These are phyloP conservation scores for Pichia sp. DNA, from an alignment of 1,139 yeast genomes.

Conservation along the genomic window DNA sequence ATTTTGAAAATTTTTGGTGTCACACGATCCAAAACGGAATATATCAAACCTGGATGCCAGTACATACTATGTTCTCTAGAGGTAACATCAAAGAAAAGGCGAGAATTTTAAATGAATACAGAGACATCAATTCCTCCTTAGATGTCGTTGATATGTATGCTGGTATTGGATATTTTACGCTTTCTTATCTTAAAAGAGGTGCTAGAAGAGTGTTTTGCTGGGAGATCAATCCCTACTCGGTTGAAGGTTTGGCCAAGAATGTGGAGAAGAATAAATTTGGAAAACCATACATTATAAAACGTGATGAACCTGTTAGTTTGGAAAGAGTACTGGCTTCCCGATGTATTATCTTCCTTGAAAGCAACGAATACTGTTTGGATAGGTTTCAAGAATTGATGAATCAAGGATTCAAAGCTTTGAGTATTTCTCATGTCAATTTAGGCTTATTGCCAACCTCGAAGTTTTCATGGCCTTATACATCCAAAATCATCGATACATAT, in stretches of 20 bases:
- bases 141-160: conserved; percentile 62
- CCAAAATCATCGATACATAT: conserved; percentile 19
- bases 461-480: conserved; percentile 50
- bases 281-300: conserved; percentile 28
- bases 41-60: conserved; percentile 76
- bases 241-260: conserved; percentile 59
- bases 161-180: conserved; percentile 81
- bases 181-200: conserved; percentile 52
- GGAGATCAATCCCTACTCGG: conserved; percentile 85
- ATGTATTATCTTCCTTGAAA: conserved; percentile 50
- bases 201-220: conserved; percentile 59
- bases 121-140: conserved; percentile 1
- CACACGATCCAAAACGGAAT: conserved; percentile 64
- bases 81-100: conserved; percentile 82
- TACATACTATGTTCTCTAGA: conserved; percentile 81
- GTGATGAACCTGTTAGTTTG: conserved; percentile 26
- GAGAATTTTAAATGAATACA: conserved; percentile 41
- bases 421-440: conserved; percentile 60
- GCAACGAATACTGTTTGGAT: conserved; percentile 41
- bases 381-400: conserved; percentile 28
- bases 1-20: conserved; percentile 80
- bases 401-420: conserved; percentile 1
- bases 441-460: conserved; percentile 70
- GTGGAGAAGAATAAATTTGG: conserved; percentile 36
- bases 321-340: conserved; percentile 13